Evolutionary conservation across 1,139 yeast genomes (phyloP).

Genomic region (Taphrina populina): DNA sequence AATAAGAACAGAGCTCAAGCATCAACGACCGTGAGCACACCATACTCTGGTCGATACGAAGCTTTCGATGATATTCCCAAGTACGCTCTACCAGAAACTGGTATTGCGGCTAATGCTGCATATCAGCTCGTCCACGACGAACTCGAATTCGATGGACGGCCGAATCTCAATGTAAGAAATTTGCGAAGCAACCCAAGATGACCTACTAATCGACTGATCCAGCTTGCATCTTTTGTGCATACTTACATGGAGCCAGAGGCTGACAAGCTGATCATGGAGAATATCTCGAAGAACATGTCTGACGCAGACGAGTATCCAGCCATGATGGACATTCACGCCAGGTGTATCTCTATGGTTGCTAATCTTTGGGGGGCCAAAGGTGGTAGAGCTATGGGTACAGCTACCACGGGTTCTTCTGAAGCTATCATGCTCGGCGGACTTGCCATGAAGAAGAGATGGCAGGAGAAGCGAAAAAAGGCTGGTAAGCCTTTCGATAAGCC

Average conservation of each 20-base stretch:
- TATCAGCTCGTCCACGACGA: conserved; percentile 69
- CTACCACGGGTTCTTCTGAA: conserved; percentile 91
- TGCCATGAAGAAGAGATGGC: conserved; percentile 90
- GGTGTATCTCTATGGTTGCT: conserved; percentile 78
- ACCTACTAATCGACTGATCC: neutral
- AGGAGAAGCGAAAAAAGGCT: conserved; percentile 57
- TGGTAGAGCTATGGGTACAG: conserved; percentile 71
- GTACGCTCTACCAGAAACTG: conserved; percentile 52
- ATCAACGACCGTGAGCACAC: conserved; percentile 19
- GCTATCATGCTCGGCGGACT: conserved; percentile 92
- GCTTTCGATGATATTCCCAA: conserved; percentile 41
- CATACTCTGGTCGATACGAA: conserved; percentile 29
- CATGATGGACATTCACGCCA: conserved; percentile 69
- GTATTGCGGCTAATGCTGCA: conserved; percentile 50
- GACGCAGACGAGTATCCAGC: conserved; percentile 94
- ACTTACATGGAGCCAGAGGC: conserved; percentile 61
- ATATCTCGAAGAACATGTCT: conserved; percentile 81
- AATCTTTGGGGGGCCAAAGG: conserved; percentile 72
- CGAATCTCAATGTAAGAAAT: conserved; percentile 57
- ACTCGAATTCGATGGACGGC: conserved; percentile 77
- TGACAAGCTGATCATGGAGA: conserved; percentile 58
- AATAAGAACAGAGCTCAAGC: conserved; percentile 15
- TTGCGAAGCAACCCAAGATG: neutral
- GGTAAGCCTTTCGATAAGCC: conserved; percentile 68
- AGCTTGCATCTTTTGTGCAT: conserved; percentile 74